Base-by-base conservation (phyloP, 2,329 filamentous ascomycete genomes). In the Sporothrix mexicana region DNA sequence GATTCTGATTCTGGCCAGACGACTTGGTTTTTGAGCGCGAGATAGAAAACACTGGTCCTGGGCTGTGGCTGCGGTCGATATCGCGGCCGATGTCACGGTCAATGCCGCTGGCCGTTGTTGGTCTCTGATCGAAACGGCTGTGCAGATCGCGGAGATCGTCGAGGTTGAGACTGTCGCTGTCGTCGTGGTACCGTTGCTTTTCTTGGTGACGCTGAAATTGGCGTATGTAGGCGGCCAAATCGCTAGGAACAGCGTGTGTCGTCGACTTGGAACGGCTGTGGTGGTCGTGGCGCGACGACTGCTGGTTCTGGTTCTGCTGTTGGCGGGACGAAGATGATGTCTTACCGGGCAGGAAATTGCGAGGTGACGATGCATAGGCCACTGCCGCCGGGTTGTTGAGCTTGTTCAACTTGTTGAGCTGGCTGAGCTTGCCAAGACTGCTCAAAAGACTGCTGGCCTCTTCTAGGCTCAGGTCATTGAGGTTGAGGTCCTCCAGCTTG, bases 201-300 rank as follows among this genome's bases (percentile, higher is more conserved):
- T 36, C 45, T n/a, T 67, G 45, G 45, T 51, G 47, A 45, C 15
- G 45, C 23, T 51, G 64, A 23, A 12, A 36, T 12, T 51, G 45
- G 41, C 41, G 61, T 20, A 47, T n/a, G 17, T 66, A 66, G n/a
- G 41, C 13, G 36, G 61, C 41, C 61, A 66, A 20, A 20, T 66
- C 61, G 41, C 13, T 20, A 25, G 47, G 25, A 17, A 8, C 13
- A 53, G 71, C 55, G 64, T 61, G 66, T 62, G 64, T 49, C 2
- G 64, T 49, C 6, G 64, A 49, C 23, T 70, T 70, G 20, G 68
- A 70, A 8, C 69, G 69, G 17, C 20, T 13, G 57, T 62, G 69
- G 55, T 36, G 23, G 25, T 66, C 61, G 41, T 66, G 61, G 6
- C 23, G 47, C 17, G 25, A 15, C 25, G 45, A 3, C 8, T 36